Percentiles rank a stretch among this genome's conserved stretches.
These are phyloP conservation scores for Trametes meyenii DNA, from an alignment of 768 basidiomycete species.

Conservation along the genomic window DNA sequence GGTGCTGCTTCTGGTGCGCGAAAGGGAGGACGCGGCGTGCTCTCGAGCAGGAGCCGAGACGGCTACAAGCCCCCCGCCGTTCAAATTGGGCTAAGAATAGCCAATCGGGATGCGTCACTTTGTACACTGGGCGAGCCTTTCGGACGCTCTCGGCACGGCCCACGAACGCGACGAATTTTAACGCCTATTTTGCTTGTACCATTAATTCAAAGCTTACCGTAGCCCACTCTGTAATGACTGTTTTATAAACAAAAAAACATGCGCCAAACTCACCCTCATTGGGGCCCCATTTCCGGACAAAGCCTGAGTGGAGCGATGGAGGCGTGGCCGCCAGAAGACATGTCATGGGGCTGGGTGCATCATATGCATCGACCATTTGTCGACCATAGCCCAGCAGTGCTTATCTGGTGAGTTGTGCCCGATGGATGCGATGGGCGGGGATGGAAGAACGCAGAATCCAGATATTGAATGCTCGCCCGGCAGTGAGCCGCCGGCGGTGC, in stretches of 20 bases:
- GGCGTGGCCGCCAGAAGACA: neutral
- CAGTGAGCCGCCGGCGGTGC: conserved; percentile 1
- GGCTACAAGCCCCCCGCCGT: neutral
- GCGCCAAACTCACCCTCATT: no score
- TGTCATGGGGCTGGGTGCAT: conserved; percentile 1
- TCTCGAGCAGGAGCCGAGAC: conserved; percentile 2
- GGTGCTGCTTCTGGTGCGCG: conserved; percentile 30
- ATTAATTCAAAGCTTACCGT: neutral
- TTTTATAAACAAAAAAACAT: neutral
- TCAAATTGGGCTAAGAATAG: conserved; percentile 5
- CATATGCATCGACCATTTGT: neutral
- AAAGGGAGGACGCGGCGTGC: conserved; percentile 22
- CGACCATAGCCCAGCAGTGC: neutral
- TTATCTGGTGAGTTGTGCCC: neutral
- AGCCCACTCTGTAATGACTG: neutral
- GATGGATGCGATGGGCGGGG: neutral
- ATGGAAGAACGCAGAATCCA: neutral
- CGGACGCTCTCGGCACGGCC: neutral
- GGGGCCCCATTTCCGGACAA: no score
- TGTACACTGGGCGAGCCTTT: neutral
- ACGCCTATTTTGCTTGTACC: neutral
- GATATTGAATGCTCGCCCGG: no score
- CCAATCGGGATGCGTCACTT: neutral
- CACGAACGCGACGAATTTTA: neutral
- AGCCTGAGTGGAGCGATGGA: neutral